A percentile compares a stretch with the other conserved stretches of the same genome.
phyloP scores from a whole-genome alignment of 306 rosid species.

The Trichosanthes truncata region DNA sequence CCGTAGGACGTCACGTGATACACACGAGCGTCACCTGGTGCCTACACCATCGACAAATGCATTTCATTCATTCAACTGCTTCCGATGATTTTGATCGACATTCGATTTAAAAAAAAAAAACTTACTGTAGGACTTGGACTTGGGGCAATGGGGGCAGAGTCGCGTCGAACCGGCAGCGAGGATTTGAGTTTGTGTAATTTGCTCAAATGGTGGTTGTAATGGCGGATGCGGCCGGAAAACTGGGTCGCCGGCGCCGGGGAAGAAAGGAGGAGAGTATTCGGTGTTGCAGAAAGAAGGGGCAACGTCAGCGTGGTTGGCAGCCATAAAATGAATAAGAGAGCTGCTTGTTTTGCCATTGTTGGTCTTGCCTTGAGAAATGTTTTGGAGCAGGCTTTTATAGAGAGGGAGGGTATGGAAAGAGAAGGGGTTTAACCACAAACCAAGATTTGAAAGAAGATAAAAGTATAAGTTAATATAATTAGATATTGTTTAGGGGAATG shows the following conservation, averaged over 20 bases:
- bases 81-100: background rate
- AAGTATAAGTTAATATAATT: background rate
- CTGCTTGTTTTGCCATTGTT: background rate
- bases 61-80: background rate
- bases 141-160: background rate
- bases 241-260: background rate
- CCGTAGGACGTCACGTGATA: conserved; percentile 65
- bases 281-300: background rate
- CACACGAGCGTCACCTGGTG: conserved; percentile 23
- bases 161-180: background rate
- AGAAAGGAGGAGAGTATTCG: background rate
- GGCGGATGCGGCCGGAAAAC: background rate
- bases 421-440: background rate
- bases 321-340: background rate
- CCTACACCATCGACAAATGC: conserved; percentile 22
- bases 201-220: background rate
- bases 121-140: background rate
- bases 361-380: background rate
- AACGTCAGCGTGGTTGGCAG: background rate
- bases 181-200: background rate
- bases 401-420: background rate
- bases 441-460: background rate
- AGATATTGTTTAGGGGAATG: no score
- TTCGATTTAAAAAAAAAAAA: background rate
- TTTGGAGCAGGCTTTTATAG: background rate